These are phyloP conservation scores for Astrothelium macrocarpum DNA, from an alignment of 495 filamentous ascomycete genomes.

Conservation along the genomic window DNA sequence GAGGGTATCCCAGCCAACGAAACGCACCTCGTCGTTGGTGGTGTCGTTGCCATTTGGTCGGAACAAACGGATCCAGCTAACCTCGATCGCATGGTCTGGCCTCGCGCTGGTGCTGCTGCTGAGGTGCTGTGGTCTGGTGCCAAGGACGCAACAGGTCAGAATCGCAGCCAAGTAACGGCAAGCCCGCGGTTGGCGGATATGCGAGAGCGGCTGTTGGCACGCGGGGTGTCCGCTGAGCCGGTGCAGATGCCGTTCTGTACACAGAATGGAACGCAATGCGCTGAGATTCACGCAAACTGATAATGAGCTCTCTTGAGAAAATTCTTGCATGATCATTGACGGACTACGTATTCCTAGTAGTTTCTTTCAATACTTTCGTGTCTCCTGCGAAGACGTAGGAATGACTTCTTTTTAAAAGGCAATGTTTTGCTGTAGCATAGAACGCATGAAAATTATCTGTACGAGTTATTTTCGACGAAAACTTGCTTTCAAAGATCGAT, in stretches of 20 bases:
- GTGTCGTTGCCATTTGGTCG: slow-evolving; percentile 67
- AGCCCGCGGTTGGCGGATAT: slow-evolving; percentile 57
- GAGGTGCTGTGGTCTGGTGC: slow-evolving; percentile 71
- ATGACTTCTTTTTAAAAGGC: neutral
- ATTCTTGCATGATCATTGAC: too few relatives aligned
- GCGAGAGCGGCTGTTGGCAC: slow-evolving; percentile 58
- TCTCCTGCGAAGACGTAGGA: neutral
- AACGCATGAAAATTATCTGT: neutral
- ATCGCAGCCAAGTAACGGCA: slow-evolving; percentile 56
- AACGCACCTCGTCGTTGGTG: slow-evolving; percentile 59
- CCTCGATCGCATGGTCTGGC: slow-evolving; percentile 65
- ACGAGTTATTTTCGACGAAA: neutral
- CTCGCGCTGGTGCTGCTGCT: slow-evolving; percentile 55
- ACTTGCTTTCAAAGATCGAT: too few relatives aligned
- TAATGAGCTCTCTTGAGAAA: neutral
- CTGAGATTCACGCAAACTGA: neutral
- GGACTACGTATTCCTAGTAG: neutral
- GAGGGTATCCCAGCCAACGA: slow-evolving; percentile 46
- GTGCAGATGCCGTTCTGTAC: slow-evolving; percentile 47
- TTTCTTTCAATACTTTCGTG: neutral
- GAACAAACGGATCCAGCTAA: slow-evolving; percentile 65
- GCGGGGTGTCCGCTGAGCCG: slow-evolving; percentile 52
- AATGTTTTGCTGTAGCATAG: neutral
- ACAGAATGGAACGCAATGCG: slow-evolving; percentile 32
- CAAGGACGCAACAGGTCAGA: slow-evolving; percentile 47